phyloP scores from a whole-genome alignment of 2,329 filamentous ascomycete species.

The Parascedosporium putredinis region DNA sequence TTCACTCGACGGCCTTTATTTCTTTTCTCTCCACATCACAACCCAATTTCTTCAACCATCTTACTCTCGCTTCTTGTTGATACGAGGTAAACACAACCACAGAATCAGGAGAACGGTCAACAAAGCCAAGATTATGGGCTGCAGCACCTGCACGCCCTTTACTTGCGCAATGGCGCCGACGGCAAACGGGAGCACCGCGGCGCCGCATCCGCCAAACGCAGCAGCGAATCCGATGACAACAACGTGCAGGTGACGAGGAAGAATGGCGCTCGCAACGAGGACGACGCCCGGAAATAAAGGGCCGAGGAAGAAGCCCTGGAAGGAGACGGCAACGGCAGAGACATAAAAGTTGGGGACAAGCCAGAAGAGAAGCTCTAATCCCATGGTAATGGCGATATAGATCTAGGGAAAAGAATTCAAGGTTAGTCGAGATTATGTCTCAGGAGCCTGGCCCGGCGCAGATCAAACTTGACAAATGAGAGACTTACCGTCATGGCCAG shows the following conservation, averaged over 20 bases:
- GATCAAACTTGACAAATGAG: too few species aligned
- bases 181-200: conserved; percentile 54
- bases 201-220: conserved; percentile 64
- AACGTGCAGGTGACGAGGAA: conserved; percentile 67
- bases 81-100: conserved; percentile 35
- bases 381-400: conserved; percentile 56
- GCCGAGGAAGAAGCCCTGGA: conserved; percentile 72
- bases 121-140: conserved; percentile 44
- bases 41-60: background rate
- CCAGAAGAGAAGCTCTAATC: conserved; percentile 66
- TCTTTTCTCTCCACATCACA: background rate
- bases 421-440: background rate
- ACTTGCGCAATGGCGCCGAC: conserved; percentile 55
- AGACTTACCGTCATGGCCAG: conserved; percentile 37
- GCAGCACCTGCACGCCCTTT: conserved; percentile 43
- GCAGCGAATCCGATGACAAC: conserved; percentile 67
- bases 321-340: conserved; percentile 57
- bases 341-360: conserved; percentile 67
- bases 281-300: conserved; percentile 67
- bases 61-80: conserved; percentile 29
- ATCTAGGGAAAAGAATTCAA: background rate
- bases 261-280: conserved; percentile 55
- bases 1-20: too few species aligned
- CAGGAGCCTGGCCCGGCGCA: too few species aligned
- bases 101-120: conserved; percentile 27